Evolutionary conservation across 108 stramenopile species (phyloP).

Genomic region (Pseudonitzschia multiseries): DNA sequence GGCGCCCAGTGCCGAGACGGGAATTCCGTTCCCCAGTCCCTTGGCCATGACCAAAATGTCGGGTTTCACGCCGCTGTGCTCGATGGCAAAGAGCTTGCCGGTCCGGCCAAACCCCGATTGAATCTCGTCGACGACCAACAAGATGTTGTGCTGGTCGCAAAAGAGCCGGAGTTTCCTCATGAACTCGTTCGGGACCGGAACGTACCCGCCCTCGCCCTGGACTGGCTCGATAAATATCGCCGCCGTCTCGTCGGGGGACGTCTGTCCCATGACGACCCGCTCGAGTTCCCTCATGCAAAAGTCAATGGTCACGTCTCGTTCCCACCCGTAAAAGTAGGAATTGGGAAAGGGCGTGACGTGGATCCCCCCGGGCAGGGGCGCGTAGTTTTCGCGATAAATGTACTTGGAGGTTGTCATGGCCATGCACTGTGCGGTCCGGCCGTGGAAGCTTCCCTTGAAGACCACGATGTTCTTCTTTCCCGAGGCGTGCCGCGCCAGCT

Average conservation of each 20-base stretch:
- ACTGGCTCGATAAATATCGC: conserved; percentile 9
- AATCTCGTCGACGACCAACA: conserved; percentile 11
- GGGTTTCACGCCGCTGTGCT: conserved; percentile 36
- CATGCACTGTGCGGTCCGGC: conserved; percentile 70
- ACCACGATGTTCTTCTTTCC: conserved; percentile 61
- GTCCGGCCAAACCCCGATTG: conserved; percentile 6
- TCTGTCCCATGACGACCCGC: conserved; percentile 1
- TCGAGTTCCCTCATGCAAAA: conserved; percentile 11
- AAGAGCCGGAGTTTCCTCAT: neutral
- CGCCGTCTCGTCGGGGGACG: conserved; percentile 11
- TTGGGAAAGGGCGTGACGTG: conserved; percentile 20
- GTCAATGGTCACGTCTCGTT: neutral
- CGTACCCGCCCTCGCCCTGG: conserved; percentile 7
- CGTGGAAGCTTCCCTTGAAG: conserved; percentile 68
- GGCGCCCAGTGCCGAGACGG: conserved; percentile 65
- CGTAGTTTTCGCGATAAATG: conserved; percentile 23
- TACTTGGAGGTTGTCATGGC: conserved; percentile 49
- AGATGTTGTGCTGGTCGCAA: conserved; percentile 7
- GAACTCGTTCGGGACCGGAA: conserved; percentile 5
- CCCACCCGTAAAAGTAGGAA: neutral
- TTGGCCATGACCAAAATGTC: conserved; percentile 78
- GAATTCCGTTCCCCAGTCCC: conserved; percentile 69
- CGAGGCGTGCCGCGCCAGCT: conserved; percentile 66
- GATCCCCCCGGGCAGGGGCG: conserved; percentile 15
- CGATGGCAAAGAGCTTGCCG: conserved; percentile 8